Base-by-base conservation (phyloP, 2,329 filamentous ascomycete species). In the Aspergillus costaricaensis region DNA sequence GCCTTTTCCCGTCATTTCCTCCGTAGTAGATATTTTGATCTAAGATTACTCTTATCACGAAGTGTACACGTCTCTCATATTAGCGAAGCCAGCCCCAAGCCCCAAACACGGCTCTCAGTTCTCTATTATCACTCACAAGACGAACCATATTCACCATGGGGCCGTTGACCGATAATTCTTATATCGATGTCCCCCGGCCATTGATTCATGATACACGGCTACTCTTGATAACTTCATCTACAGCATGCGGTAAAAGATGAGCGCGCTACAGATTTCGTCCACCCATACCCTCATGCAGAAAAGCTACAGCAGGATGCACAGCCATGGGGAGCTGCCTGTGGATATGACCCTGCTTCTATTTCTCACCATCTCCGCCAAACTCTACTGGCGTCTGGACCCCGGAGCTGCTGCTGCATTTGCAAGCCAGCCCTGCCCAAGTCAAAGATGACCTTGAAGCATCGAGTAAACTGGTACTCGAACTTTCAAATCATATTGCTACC, bases 181-280 rank as follows among this genome's bases (percentile, higher is more conserved):
- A n/a, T n/a, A 9, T 8, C 15, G 38, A 2, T 41, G 14, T 15
- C 53, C 59, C 25, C 56, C 59, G 0, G 27, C 21, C 2, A 23
- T 44, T 27, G 19, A 6, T 44, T 27, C 25, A 6, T 1, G 12
- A 60, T 9, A 57, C 54, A 7, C 36, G 30, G 4, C 21, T 38
- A 3, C 10, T 64, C 21, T 64, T 19, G 12, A 51, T n/a, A 57
- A 59, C 23, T 62, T 60, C 10, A 51, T n/a, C 6, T 10, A 21
- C 4, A 47, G 19, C 19, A 19, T 60, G 23, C 53, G 43, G 1
- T 27, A 57, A 12, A 55, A 17, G 2, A 44, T 59, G 5, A 43
- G 59, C 7, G 51, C 60, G 4, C 52, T 63, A 12, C 62, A 61
- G 47, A 15, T 53, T 1, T 53, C 59, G 10, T 57, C 47, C 9